Evolutionary conservation across 2,329 filamentous ascomycete species (phyloP).

Genomic region (Cladorrhinum sp.): DNA sequence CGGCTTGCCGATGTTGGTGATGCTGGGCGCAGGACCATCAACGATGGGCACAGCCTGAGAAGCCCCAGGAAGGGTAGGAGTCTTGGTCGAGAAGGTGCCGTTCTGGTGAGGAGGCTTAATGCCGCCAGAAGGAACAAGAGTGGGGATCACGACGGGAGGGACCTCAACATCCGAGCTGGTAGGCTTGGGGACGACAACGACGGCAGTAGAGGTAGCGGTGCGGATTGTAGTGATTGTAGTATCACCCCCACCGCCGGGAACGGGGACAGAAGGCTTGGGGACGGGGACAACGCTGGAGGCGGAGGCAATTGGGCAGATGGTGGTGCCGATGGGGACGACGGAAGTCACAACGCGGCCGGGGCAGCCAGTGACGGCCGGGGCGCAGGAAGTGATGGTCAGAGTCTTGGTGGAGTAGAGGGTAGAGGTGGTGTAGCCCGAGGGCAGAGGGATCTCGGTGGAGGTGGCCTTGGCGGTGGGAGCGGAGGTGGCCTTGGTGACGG

Average conservation of each 20-base stretch:
- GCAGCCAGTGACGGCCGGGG: conserved; percentile 26
- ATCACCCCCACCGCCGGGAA: background rate
- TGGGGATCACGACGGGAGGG: background rate
- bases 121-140: background rate
- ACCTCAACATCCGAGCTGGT: background rate
- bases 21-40: conserved; percentile 2
- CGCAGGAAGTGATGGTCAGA: conserved; percentile 31
- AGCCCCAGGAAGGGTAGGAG: conserved; percentile 1
- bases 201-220: conserved; percentile 8
- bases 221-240: conserved; percentile 10
- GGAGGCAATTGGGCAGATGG: conserved; percentile 20
- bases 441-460: conserved; percentile 6
- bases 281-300: background rate
- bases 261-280: background rate
- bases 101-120: background rate
- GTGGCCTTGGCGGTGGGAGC: conserved; percentile 2
- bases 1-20: background rate
- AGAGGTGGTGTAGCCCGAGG: conserved; percentile 20
- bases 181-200: conserved; percentile 9
- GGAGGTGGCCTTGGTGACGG: conserved; percentile 29
- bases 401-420: conserved; percentile 26
- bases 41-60: conserved; percentile 11
- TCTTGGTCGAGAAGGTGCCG: conserved; percentile 1
- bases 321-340: conserved; percentile 18
- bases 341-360: conserved; percentile 19